Evolutionary conservation across 495 filamentous ascomycete species (phyloP), one percentile per base, ranked within the genome.

Genomic region (Cudoniella acicularis): DNA sequence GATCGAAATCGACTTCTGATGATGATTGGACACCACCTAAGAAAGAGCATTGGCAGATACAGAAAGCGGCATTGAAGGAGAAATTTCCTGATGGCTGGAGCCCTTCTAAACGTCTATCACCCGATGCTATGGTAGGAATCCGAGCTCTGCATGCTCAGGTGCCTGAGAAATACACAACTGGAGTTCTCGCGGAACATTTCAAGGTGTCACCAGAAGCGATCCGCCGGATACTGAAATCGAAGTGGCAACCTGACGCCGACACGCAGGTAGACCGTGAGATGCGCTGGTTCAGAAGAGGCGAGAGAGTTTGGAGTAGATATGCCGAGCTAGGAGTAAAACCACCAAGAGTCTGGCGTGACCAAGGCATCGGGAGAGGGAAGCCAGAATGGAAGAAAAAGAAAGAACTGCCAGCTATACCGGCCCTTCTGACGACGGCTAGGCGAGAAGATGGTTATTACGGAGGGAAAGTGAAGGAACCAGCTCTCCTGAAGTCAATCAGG

Each of bases 61-160:
- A 95, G 48, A 96, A 95, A 70, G 70, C 69, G 0, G 83, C 81
- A 0, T 68, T 93, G 17, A 73, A 83, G 54, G 65, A 77, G 25
- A 96, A 97, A 67, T 96, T 97, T 64, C 79, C 83, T 1, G 73
- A 79, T 6, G 84, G 86, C 6, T 98, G 93, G 92, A 75, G 78
- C 42, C 91, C 94, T 21, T 77, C 77, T 23, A 98, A 95, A 73
- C 85, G 84, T 56, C 83, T 98, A 1, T 98, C 94, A 0, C 94
- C 93, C 0, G 92, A 96, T 70, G 89, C 93, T 10, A 68, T 96
- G 10, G 87, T 91, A 16, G 91, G 91, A 24, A 96, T 98, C 57
- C 85, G 89, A 18, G 83, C 86, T 25, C 76, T 98, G 21, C 82
- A 96, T 67, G 71, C 78, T 1, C 82, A 89, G 61, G 84, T 88